These are phyloP conservation scores for Clonostachys rosea DNA, from an alignment of 2,329 filamentous ascomycete species.

Conservation along the genomic window DNA sequence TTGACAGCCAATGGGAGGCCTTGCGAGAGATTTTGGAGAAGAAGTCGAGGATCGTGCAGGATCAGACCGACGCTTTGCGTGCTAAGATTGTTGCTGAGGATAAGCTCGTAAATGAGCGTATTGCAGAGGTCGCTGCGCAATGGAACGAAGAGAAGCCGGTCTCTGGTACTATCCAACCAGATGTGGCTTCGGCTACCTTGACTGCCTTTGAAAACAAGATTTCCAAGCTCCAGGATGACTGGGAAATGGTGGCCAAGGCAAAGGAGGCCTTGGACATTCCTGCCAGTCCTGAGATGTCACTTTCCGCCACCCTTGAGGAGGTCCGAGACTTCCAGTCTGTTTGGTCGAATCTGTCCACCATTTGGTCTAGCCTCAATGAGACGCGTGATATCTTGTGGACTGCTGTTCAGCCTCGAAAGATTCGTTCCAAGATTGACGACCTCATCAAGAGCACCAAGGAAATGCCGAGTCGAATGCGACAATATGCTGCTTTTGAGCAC, in stretches of 20 bases:
- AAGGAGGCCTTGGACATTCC: slow-evolving; percentile 95
- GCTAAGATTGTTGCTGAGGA: slow-evolving; percentile 96
- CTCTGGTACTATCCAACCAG: slow-evolving; percentile 87
- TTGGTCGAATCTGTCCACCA: slow-evolving; percentile 91
- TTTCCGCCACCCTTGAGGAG: slow-evolving; percentile 85
- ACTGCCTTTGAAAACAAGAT: slow-evolving; percentile 80
- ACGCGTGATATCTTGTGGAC: slow-evolving; percentile 91
- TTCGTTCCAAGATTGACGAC: slow-evolving; percentile 82
- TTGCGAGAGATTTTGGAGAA: slow-evolving; percentile 87
- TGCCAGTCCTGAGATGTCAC: slow-evolving; percentile 71
- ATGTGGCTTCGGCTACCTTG: slow-evolving; percentile 79
- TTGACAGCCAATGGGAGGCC: slow-evolving; percentile 92
- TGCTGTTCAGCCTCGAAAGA: slow-evolving; percentile 89
- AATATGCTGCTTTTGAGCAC: slow-evolving; percentile 99
- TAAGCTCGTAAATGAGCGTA: slow-evolving; percentile 83
- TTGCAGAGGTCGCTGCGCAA: slow-evolving; percentile 74
- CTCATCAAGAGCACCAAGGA: slow-evolving; percentile 98
- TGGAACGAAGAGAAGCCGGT: slow-evolving; percentile 98
- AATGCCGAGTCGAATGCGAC: slow-evolving; percentile 98
- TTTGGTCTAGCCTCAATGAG: slow-evolving; percentile 95
- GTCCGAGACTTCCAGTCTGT: slow-evolving; percentile 99
- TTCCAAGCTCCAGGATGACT: slow-evolving; percentile 79
- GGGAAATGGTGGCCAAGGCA: slow-evolving; percentile 89
- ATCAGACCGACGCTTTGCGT: slow-evolving; percentile 90
- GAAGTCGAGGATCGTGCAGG: slow-evolving; percentile 92